Percentiles rank a stretch among this genome's conserved stretches.
Conservation (phyloP, 805 yeast genomes). For the Zygosaccharomyces pseudorouxii region DNA sequence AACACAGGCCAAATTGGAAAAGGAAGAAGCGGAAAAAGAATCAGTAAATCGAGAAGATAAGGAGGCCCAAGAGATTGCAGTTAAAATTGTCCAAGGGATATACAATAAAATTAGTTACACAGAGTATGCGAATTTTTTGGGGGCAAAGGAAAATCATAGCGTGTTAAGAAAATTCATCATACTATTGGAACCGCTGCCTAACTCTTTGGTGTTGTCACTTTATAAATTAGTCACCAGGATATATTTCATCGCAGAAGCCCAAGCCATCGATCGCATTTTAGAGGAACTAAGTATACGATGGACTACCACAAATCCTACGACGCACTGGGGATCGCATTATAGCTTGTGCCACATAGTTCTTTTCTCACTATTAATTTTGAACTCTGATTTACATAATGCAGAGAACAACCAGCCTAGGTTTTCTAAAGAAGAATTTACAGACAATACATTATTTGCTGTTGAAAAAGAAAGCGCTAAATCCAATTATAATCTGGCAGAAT, state of each 20-base stretch:
- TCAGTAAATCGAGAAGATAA: not conserved
- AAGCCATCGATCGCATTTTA: constrained; percentile 69
- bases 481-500: constrained; percentile 10
- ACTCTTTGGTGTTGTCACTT: constrained; percentile 53
- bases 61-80: constrained; percentile 25
- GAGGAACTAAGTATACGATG: constrained; percentile 65
- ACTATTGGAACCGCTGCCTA: constrained; percentile 41
- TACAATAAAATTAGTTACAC: constrained; percentile 37
- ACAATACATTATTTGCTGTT: constrained; percentile 48
- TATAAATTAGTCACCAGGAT: constrained; percentile 57
- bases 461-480: constrained; percentile 23
- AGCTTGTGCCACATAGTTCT: constrained; percentile 65
- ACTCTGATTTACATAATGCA: constrained; percentile 70
- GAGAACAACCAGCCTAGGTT: constrained; percentile 37
- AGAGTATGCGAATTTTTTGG: constrained; percentile 41
- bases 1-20: not conserved
- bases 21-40: not conserved
- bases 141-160: constrained; percentile 27
- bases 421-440: constrained; percentile 42
- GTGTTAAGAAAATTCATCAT: constrained; percentile 38
- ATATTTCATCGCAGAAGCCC: constrained; percentile 80
- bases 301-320: constrained; percentile 44
- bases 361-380: constrained; percentile 65
- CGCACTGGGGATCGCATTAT: constrained; percentile 45
- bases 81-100: constrained; percentile 32